These are phyloP conservation scores for Sclerotiophoma versabilis DNA, from an alignment of 2,329 filamentous ascomycete species.

Conservation along the genomic window DNA sequence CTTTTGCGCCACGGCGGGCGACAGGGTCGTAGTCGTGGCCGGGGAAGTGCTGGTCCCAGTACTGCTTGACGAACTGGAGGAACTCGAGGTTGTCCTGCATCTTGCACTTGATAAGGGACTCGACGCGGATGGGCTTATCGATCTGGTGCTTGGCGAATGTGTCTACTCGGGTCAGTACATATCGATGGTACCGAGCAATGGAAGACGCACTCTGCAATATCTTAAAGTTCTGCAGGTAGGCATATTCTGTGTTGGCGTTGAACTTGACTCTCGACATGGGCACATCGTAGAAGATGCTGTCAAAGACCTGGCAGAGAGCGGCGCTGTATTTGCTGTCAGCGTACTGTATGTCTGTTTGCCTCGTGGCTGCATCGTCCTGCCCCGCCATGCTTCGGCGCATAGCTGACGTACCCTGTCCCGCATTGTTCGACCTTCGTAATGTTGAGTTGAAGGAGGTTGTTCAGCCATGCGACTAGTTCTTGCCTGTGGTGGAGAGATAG, in stretches of 20 bases:
- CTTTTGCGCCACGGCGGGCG: slow-evolving; percentile 74
- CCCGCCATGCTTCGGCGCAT: slow-evolving; percentile 14
- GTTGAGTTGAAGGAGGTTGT: slow-evolving; percentile 97
- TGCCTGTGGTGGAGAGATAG: slow-evolving; percentile 68
- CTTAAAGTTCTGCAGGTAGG: slow-evolving; percentile 98
- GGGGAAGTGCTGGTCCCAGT: slow-evolving; percentile 98
- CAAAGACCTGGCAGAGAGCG: slow-evolving; percentile 95
- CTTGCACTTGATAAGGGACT: slow-evolving; percentile 93
- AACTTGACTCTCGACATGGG: slow-evolving; percentile 98
- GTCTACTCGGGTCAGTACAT: slow-evolving; percentile 60
- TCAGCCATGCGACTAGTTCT: slow-evolving; percentile 95
- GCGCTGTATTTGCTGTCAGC: slow-evolving; percentile 65
- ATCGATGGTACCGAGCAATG: not conserved
- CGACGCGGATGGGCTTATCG: slow-evolving; percentile 88
- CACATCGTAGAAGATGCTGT: slow-evolving; percentile 96
- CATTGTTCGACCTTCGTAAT: slow-evolving; percentile 99
- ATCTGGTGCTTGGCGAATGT: slow-evolving; percentile 84
- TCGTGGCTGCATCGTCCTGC: slow-evolving; percentile 2
- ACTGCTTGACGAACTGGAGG: slow-evolving; percentile 93
- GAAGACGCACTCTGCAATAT: slow-evolving; percentile 82
- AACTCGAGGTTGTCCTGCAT: slow-evolving; percentile 99
- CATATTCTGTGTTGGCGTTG: slow-evolving; percentile 96
- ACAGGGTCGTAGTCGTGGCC: slow-evolving; percentile 97
- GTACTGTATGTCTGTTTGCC: slow-evolving; percentile 1
- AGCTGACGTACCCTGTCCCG: slow-evolving; percentile 81